Base-by-base conservation (phyloP, 2,329 filamentous ascomycete genomes). In the Gremmenia infestans region DNA sequence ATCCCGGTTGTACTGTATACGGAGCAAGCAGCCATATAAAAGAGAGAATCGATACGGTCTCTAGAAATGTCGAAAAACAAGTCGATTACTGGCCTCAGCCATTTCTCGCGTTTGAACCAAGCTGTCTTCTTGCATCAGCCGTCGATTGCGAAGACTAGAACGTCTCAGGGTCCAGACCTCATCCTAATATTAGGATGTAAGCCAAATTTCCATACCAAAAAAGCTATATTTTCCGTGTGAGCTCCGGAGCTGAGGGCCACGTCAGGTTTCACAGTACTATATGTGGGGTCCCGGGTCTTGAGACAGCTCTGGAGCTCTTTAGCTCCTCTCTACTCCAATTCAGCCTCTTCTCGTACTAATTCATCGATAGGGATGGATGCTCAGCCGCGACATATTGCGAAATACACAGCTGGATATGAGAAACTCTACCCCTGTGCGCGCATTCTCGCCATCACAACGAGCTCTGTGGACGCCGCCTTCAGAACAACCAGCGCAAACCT, bases 391-490 rank as follows among this genome's bases (percentile, higher is more conserved):
- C 72, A 76, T 47, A 67, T 78, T 28, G 63, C 70, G 50, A 80
- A 80, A 68, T 81, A 79, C 61, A 70, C 75, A n/a, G 54, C 66
- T 1, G 68, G 71, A 52, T 79, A 80, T 63, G 66, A 69, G 25
- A 67, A 65, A 1, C 68, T 78, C 5, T 73, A 72, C 42, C 77
- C 77, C 7, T 62, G 65, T 11, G 68, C 76, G 3, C 72, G 72
- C 35, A 77, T 82, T 50, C 67, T 83, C 22, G 72, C 80, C 19
- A 71, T 83, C 7, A 73, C 81, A 23, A 79, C 74, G 3, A 67
- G 71, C n/a, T 72, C 78, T 32, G 70, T 76, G 5, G 61, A 70
- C 4, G 66, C 68, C 50, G 78, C 81, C 73, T 63, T 71, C 22
- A 75, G 50, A 28, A 55, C 60, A n/a, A 39, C 52, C 6, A n/a